phyloP scores from a whole-genome alignment of 495 filamentous ascomycete genomes.

The Amphirosellinia nigrospora region DNA sequence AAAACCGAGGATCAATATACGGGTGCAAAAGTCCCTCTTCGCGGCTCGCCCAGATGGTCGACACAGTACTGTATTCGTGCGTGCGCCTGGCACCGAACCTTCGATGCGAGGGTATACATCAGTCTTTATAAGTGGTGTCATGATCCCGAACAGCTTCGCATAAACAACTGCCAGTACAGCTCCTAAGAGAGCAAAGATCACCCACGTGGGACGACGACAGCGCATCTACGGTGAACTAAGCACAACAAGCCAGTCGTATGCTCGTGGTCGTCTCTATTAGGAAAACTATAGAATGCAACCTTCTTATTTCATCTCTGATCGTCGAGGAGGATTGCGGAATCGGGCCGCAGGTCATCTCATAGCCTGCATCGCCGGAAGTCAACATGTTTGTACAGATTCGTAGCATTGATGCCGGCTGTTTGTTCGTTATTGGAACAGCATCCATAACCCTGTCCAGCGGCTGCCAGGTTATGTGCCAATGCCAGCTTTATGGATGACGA shows the following conservation, averaged over 20 bases:
- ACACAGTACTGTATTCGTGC: not conserved
- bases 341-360: conserved; percentile 5
- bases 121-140: conserved; percentile 2
- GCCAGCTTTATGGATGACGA: not conserved
- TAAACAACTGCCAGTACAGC: not conserved
- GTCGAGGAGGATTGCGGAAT: conserved; percentile 8
- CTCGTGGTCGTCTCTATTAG: conserved; percentile 28
- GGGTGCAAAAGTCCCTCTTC: not conserved
- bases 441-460: not conserved
- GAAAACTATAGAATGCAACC: conserved; percentile 27
- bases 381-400: not conserved
- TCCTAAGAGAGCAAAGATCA: not conserved
- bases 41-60: not conserved
- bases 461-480: not conserved
- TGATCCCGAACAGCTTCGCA: conserved; percentile 8
- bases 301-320: conserved; percentile 30
- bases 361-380: not conserved
- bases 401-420: not conserved
- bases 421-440: not conserved
- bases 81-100: not conserved
- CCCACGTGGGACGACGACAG: conserved; percentile 22
- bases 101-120: not conserved
- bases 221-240: conserved; percentile 10
- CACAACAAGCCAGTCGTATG: conserved; percentile 33
- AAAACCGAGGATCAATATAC: conserved; percentile 20